phyloP scores from a whole-genome alignment of 108 stramenopile genomes.

The Skeletonema grethae region DNA sequence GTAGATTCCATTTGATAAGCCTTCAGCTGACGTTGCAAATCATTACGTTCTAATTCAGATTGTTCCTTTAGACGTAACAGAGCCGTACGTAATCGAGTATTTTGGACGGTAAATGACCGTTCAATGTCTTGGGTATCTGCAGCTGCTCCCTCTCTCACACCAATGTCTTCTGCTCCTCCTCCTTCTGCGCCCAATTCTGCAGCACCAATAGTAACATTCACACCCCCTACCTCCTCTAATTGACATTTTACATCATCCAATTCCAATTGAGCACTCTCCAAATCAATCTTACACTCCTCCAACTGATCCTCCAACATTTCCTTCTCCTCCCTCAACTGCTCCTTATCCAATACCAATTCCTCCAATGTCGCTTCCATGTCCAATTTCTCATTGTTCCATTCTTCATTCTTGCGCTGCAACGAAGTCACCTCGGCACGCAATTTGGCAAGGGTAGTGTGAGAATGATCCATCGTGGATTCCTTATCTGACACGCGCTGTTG shows the following conservation, averaged over 20 bases:
- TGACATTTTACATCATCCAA: conserved; percentile 75
- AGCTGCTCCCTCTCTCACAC: conserved; percentile 7
- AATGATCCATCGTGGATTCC: conserved; percentile 20
- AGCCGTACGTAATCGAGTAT: conserved; percentile 82
- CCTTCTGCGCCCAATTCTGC: background rate
- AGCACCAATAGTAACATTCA: conserved; percentile 19
- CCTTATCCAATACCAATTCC: conserved; percentile 86
- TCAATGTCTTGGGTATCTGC: conserved; percentile 58
- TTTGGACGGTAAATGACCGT: conserved; percentile 71
- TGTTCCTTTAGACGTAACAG: conserved; percentile 81
- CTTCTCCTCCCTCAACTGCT: conserved; percentile 76
- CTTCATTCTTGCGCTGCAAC: conserved; percentile 64
- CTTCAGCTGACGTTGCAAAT: conserved; percentile 63
- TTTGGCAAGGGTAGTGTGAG: conserved; percentile 52
- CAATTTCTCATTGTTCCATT: conserved; percentile 65
- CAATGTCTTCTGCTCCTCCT: conserved; percentile 5
- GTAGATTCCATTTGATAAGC: conserved; percentile 32
- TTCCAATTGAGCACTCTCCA: conserved; percentile 80
- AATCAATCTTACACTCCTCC: conserved; percentile 79
- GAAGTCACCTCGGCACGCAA: conserved; percentile 68
- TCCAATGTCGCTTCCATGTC: conserved; percentile 75
- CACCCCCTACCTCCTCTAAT: conserved; percentile 51
- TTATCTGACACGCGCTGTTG: conserved; percentile 38
- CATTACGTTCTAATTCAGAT: conserved; percentile 75
- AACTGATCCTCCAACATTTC: conserved; percentile 70